Evolutionary conservation across 179 eudicot genomes (phyloP).

Genomic region (Drosera spatulata): DNA sequence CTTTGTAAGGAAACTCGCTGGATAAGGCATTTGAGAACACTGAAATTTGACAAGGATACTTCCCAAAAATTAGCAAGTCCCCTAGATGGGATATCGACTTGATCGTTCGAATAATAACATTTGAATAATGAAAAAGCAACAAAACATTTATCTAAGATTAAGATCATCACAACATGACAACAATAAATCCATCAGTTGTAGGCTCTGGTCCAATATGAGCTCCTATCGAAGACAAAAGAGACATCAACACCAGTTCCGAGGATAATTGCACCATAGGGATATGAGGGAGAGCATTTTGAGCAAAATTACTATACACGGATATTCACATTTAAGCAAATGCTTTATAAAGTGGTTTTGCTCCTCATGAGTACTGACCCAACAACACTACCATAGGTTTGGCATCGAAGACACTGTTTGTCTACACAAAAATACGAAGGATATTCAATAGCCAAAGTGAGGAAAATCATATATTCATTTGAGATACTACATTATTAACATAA

Average conservation of each 20-base stretch:
- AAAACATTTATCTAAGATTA: not conserved
- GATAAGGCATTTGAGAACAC: conserved; percentile 95
- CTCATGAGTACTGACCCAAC: conserved; percentile 94
- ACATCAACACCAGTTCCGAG: not conserved
- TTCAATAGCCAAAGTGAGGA: too few species aligned
- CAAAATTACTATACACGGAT: conserved; percentile 51
- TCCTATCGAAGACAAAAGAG: conserved; percentile 31
- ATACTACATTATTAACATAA: too few species aligned
- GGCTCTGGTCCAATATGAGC: conserved; percentile 99
- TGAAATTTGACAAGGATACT: conserved; percentile 83
- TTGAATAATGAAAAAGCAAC: too few species aligned
- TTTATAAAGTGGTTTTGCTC: conserved; percentile 96
- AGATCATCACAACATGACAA: conserved; percentile 57
- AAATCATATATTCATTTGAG: too few species aligned
- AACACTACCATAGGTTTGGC: conserved; percentile 99
- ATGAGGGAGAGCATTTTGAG: not conserved
- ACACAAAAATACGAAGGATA: too few species aligned
- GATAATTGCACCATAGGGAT: not conserved
- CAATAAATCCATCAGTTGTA: conserved; percentile 88
- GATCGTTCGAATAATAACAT: conserved; percentile 18
- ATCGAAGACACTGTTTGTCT: conserved; percentile 84
- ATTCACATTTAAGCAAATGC: conserved; percentile 69
- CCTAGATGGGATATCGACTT: conserved; percentile 81
- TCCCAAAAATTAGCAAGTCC: conserved; percentile 81
- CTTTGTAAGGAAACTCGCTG: conserved; percentile 27